These are phyloP conservation scores for Hypomyces rosellus DNA, from an alignment of 2,329 filamentous ascomycete genomes.

Conservation along the genomic window DNA sequence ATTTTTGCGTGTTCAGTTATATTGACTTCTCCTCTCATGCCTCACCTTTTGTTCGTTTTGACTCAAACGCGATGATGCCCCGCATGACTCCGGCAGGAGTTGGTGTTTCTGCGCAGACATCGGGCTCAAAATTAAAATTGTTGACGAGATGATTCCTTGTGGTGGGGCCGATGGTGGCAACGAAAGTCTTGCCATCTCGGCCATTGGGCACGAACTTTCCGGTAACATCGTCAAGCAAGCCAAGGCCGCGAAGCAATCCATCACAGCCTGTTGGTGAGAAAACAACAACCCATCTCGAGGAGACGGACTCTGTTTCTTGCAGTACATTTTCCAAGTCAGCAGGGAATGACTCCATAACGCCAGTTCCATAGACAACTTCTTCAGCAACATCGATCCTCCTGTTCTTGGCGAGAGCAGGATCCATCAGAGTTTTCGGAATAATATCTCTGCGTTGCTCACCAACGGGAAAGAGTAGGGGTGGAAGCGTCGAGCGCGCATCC, in stretches of 20 bases:
- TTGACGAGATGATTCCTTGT: slow-evolving; percentile 67
- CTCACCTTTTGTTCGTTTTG: background rate
- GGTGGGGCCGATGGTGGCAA: slow-evolving; percentile 91
- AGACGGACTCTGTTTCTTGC: slow-evolving; percentile 32
- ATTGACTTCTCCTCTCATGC: background rate
- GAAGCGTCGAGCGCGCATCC: slow-evolving; percentile 35
- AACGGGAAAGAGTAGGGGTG: slow-evolving; percentile 75
- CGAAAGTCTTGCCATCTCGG: slow-evolving; percentile 44
- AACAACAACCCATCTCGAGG: slow-evolving; percentile 65
- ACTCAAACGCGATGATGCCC: slow-evolving; percentile 49
- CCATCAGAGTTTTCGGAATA: slow-evolving; percentile 75
- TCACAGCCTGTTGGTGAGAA: slow-evolving; percentile 63
- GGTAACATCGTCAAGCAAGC: slow-evolving; percentile 41
- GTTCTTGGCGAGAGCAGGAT: slow-evolving; percentile 39
- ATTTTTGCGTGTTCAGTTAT: too few species aligned
- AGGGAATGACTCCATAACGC: slow-evolving; percentile 72
- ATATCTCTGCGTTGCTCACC: slow-evolving; percentile 86
- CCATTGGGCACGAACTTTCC: slow-evolving; percentile 29
- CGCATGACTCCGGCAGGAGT: slow-evolving; percentile 72
- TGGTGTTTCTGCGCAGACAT: slow-evolving; percentile 76
- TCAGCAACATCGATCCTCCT: slow-evolving; percentile 65
- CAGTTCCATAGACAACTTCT: slow-evolving; percentile 79
- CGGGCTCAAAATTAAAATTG: slow-evolving; percentile 60
- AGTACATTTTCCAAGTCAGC: slow-evolving; percentile 54
- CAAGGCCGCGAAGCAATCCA: slow-evolving; percentile 50